These are phyloP conservation scores for Suhomyces vadensis DNA, from an alignment of 805 yeast species.

Conservation along the genomic window DNA sequence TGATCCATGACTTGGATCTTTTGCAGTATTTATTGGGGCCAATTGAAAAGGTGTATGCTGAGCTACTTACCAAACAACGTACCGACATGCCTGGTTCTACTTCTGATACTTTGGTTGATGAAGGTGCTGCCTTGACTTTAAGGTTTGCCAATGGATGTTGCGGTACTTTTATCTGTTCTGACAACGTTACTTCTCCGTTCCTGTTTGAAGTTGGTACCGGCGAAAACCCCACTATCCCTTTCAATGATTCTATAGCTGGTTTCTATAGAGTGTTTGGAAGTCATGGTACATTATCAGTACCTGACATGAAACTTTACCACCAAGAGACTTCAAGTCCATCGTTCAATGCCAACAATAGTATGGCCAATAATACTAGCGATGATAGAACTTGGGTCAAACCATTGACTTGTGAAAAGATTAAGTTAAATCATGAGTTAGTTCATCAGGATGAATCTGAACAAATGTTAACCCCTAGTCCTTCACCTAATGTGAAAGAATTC, in stretches of 20 bases:
- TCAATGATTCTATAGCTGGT: slow-evolving; percentile 29
- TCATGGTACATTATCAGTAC: slow-evolving; percentile 39
- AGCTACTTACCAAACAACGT: slow-evolving; percentile 32
- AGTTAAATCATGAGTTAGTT: slow-evolving; percentile 14
- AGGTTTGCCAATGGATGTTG: slow-evolving; percentile 32
- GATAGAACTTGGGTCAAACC: slow-evolving; percentile 32
- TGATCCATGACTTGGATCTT: slow-evolving; percentile 41
- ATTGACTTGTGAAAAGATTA: slow-evolving; percentile 22
- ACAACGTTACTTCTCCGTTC: slow-evolving; percentile 39
- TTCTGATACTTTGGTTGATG: slow-evolving; percentile 28
- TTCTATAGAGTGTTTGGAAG: slow-evolving; percentile 40
- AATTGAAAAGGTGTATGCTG: slow-evolving; percentile 38
- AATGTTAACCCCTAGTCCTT: slow-evolving; percentile 33
- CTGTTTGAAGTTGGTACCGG: slow-evolving; percentile 42
- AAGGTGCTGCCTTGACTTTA: slow-evolving; percentile 38
- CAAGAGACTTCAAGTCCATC: slow-evolving; percentile 14
- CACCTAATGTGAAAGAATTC: slow-evolving; percentile 24
- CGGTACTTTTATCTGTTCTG: slow-evolving; percentile 41
- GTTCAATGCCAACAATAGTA: slow-evolving; percentile 10
- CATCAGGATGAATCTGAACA: slow-evolving; percentile 7
- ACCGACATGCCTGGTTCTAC: slow-evolving; percentile 7
- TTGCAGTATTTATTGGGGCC: slow-evolving; percentile 42
- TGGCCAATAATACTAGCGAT: slow-evolving; percentile 13
- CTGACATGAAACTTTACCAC: slow-evolving; percentile 37
- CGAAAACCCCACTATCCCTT: slow-evolving; percentile 40